Evolutionary conservation across 352 stramenopile genomes (phyloP), one percentile per base, ranked within the genome.

Genomic region (Phytopythium cucurbitacearum): DNA sequence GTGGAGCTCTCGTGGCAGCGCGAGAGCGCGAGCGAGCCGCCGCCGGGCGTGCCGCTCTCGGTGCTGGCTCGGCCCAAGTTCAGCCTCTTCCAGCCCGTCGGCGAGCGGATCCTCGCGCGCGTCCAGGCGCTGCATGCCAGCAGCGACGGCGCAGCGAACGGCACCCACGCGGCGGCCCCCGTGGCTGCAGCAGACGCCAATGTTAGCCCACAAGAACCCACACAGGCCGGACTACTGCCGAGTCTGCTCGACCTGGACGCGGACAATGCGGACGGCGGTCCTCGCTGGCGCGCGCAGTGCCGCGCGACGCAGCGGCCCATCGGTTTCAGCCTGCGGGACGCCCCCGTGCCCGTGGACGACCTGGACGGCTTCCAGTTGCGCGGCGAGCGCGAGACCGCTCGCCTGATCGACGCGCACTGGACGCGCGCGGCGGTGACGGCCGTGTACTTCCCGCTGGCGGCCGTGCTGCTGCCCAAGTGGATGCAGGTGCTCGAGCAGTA

Each of bases 371-470:
- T 93, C 53, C 83, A 84, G 46, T 53, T 93, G 13, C 65, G 78
- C 40, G 73, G 75, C 4, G 81, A 81, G 9, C 53, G 70, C 36
- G 81, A 89, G 38, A 79, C 69, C 15, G 73, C 76, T 41, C 59
- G 72, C 49, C 62, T 88, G 33, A 74, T 91, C 43, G 67, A 88
- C 34, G 71, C 60, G 35, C 62, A 87, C 60, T 96, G 80, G 84
- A 56, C 66, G 32, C 64, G 64, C 3, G 75, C 93, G 34, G 71
- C 60, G 7, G 92, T 95, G 66, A 90, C 79, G 40, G 81, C 80
- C 13, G 82, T 94, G 35, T 99, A 98, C 69, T 99, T 99, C 52
- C 97, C 97, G 35, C 74, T 99, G 11, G 79, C 99, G 32, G 90
- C 93, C 13, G 77, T 95, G 56, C 65, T 99, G 36, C 53, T 99